Percentiles rank a stretch among this genome's conserved stretches.
Evolutionary conservation across 495 filamentous ascomycete genomes (phyloP).

Genomic region (Copromyces sp.): DNA sequence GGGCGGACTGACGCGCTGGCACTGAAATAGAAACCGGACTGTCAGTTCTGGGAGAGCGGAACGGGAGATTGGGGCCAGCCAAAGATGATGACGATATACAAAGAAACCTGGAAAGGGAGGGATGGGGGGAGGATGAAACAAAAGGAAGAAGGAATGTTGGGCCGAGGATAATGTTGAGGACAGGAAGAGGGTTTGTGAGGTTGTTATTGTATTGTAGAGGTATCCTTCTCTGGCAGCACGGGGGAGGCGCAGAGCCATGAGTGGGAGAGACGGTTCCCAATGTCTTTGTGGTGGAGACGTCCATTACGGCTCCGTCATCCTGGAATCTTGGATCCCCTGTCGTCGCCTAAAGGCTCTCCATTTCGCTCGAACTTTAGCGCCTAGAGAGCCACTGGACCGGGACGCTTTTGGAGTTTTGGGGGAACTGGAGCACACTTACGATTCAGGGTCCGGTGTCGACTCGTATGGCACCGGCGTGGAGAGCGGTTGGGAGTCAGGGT

Average conservation of each 20-base stretch:
- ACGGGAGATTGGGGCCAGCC: not conserved
- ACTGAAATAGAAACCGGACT: slow-evolving; percentile 6
- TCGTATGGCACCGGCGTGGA: not conserved
- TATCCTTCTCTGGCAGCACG: not conserved
- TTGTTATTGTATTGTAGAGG: not conserved
- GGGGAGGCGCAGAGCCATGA: not conserved
- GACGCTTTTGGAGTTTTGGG: not conserved
- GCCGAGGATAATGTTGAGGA: not conserved
- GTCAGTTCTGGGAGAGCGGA: not conserved
- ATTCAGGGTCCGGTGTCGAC: slow-evolving; percentile 12
- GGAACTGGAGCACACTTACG: slow-evolving; percentile 6
- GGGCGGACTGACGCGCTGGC: slow-evolving; percentile 20
- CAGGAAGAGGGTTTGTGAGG: not conserved
- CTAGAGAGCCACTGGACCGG: not conserved
- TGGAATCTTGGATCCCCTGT: not conserved
- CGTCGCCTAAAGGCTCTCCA: not conserved
- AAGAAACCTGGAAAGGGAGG: not conserved
- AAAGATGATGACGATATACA: not conserved
- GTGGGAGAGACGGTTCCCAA: not conserved
- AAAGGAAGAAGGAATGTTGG: slow-evolving; percentile 1
- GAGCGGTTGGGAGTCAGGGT: not conserved
- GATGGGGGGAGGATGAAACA: not conserved
- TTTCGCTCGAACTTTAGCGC: not conserved
- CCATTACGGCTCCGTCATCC: not conserved
- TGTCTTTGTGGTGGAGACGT: not conserved